A percentile compares a stretch with the other conserved stretches of the same genome.
Conservation (phyloP, 768 basidiomycete species). For the Mycena metata region DNA sequence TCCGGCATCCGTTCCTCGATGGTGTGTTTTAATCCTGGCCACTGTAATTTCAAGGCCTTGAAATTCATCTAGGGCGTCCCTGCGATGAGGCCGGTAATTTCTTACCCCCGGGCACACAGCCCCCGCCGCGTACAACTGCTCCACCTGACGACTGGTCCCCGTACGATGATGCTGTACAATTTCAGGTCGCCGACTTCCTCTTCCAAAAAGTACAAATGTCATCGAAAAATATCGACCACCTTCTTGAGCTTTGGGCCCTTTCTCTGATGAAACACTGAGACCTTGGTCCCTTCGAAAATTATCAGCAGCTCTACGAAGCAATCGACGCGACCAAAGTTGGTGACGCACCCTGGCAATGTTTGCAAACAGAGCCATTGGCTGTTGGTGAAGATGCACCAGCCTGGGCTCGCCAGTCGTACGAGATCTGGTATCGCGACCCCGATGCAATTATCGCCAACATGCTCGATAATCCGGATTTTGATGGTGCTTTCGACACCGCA, state of each 20-base stretch:
- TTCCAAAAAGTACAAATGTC: conserved; percentile 41
- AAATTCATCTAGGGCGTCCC: not conserved
- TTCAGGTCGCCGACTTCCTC: conserved; percentile 36
- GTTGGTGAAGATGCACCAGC: conserved; percentile 40
- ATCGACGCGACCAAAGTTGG: conserved; percentile 46
- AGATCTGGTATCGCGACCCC: conserved; percentile 52
- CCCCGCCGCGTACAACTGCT: not conserved
- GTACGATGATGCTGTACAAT: conserved; percentile 24
- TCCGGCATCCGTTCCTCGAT: not conserved
- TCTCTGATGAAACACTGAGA: conserved; percentile 28
- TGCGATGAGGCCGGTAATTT: not conserved
- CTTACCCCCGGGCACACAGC: not conserved
- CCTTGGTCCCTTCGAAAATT: conserved; percentile 41
- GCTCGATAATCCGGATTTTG: conserved; percentile 52
- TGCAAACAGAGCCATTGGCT: conserved; percentile 34
- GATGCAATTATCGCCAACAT: conserved; percentile 43
- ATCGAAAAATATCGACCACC: conserved; percentile 39
- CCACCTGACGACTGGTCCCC: conserved; percentile 17
- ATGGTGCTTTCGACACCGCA: conserved; percentile 48
- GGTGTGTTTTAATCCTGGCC: not conserved
- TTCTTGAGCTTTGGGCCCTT: conserved; percentile 44
- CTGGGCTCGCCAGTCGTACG: conserved; percentile 50
- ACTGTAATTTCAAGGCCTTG: no score
- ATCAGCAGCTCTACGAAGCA: conserved; percentile 41
- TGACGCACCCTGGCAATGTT: conserved; percentile 45